phyloP scores from a whole-genome alignment of 257 asterid species.

The Eustoma russellianum region DNA sequence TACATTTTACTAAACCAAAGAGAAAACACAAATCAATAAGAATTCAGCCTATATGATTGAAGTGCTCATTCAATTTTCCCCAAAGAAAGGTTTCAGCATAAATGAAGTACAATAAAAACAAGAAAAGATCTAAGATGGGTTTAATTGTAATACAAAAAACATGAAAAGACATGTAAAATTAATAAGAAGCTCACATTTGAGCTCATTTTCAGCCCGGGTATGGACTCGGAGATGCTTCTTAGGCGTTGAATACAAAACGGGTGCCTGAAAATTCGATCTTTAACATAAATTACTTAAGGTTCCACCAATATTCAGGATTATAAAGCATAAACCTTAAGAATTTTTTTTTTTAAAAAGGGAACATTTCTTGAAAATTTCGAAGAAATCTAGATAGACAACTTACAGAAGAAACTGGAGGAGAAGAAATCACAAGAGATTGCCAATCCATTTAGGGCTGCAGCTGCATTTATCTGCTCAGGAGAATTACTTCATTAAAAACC shows the following conservation, averaged over 20 bases:
- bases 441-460: conserved; percentile 29
- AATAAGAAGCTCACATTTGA: conserved; percentile 29
- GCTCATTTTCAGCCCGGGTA: conserved; percentile 17
- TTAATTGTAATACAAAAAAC: neutral
- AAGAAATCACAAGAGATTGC: conserved; percentile 30
- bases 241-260: conserved; percentile 7
- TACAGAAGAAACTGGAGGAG: conserved; percentile 31
- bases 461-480: too few species aligned
- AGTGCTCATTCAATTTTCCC: neutral
- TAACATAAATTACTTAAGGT: neutral
- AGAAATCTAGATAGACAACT: conserved; percentile 14
- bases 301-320: neutral
- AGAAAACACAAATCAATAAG: too few species aligned
- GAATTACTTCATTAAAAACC: neutral
- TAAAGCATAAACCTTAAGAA: too few species aligned
- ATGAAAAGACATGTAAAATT: neutral
- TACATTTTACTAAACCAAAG: conserved; percentile 21
- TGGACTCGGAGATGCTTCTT: conserved; percentile 17
- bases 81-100: neutral
- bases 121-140: conserved; percentile 4
- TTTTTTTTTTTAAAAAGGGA: too few species aligned
- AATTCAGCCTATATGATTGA: too few species aligned
- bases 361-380: too few species aligned
- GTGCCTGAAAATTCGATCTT: conserved; percentile 22
- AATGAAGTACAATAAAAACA: neutral